Evolutionary conservation across 768 basidiomycete genomes (phyloP), one percentile per base, ranked within the genome.

Genomic region (Suillus cothurnatus): DNA sequence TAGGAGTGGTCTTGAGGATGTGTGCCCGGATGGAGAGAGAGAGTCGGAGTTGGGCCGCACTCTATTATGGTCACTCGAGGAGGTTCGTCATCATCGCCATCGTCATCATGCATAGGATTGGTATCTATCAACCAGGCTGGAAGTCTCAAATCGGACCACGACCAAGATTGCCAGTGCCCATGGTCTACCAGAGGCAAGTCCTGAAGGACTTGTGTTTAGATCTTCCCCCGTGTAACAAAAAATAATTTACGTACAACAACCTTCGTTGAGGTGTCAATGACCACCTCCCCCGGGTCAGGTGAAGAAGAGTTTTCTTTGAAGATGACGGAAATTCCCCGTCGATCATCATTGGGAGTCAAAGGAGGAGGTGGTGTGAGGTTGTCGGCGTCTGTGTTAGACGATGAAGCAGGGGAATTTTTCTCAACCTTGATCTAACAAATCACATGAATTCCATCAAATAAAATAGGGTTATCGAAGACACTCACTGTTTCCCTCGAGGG

Each of bases 291-390:
- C 26, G 69, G 67, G 21, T 67, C 71, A 17, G 70, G 71, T 5
- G 72, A 70, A 32, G 71, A 70, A 4, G 74, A 76, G 61, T 64
- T 74, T 38, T 63, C 69, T 62, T 64, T 64, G 52, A 77, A 68
- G 36, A 73, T 57, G 36, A 66, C 70, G 4, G 75, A 65, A 23
- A 31, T 61, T n/a, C 45, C 9, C 3, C 67, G 67, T 32, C 70
- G 69, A 64, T 75, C 77, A 32, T 78, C 73, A 66, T 81, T 77
- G 52, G 78, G 77, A 0, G 80, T 80, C 57, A 78, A 71, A 47
- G 79, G 74, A 2, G 79, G 78, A 1, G 79, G 78, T 7, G 79
- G 77, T 2, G 73, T 76, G 61, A 64, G 69, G 50, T 70, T 72
- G 66, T 79, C 78, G 31, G 68, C 71, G 52, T 74, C 74, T 28